Evolutionary conservation across 2,329 filamentous ascomycete genomes (phyloP), one percentile per base, ranked within the genome.

Genomic region (Claviceps cyperi): DNA sequence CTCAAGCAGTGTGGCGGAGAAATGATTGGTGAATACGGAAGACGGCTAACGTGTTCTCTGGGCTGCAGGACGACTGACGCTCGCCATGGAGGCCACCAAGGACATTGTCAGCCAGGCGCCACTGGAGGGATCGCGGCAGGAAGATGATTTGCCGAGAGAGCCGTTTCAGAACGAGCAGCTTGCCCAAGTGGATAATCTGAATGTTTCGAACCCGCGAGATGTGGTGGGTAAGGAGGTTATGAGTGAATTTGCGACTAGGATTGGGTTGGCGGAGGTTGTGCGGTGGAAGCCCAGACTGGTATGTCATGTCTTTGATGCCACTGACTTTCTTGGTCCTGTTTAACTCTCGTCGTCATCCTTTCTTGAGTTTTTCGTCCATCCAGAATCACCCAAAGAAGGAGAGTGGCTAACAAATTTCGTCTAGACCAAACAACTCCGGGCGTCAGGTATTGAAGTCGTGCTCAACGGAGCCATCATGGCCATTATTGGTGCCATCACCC

Each of bases 271-370:
- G 51, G 75, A 78, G 39, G 86, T 96, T 22, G 70, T 95, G 56
- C 76, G 92, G 68, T 97, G 92, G 92, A 86, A 85, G 66, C 92
- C 92, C 28, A 80, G 78, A 69, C 76, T 84, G 71, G 89, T 94
- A 72, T 62, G 79, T 46, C 2, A 64, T 49, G 32, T 11, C 6
- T 6, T 14, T 19, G 6, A 3, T 32, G 11, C 28, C 0, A 9
- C 28, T 11, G 28, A 32, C 9, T 11, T 3, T 11, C 4, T 1
- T 32, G 28, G 9, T 11, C 9, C 9, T 32, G 2, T 28, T 28
- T 11, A 4, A 4, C 28, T 11, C 4, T 32, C 9, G 11, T 11
- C 28, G 4, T 11, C 28, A 32, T 32, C 4, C 28, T 32, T 32
- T 11, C 9, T 4, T 11, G 28, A n/a, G n/a, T n/a, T n/a, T 4